Evolutionary conservation across 805 yeast genomes (phyloP), one percentile per base, ranked within the genome.

Genomic region (Maudiozyma turicensis): DNA sequence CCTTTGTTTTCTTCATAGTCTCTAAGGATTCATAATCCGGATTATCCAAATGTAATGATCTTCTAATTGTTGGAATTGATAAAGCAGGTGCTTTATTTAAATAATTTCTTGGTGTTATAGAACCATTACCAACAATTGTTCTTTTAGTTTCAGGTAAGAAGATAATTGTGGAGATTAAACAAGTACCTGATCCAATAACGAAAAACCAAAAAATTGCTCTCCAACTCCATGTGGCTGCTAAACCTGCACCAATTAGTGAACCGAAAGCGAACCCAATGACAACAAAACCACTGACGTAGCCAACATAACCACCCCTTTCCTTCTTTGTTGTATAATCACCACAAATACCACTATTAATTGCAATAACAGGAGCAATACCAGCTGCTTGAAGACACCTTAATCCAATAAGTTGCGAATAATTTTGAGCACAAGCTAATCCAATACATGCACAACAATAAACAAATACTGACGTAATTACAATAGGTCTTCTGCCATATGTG

Each of bases 121-220:
- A 76, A 1, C 89, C 86, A 63, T 86, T 86, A 0, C 95, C 95
- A 1, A 81, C 91, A 7, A 84, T 62, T 6, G 75, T 65, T 48
- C 95, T 71, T 39, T 76, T 75, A 0, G 96, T 89, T 59, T 89
- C 96, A 1, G 95, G 95, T n/a, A 87, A 63, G 3, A 73, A 49
- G 4, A 74, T 39, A 2, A 67, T 50, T 1, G 71, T 64, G 0
- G 65, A n/a, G 0, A 68, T 1, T 0, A 73, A 52, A 3, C 78
- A 70, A 2, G 64, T 50, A 5, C 82, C 82, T 32, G 83, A 76
- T 7, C 84, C 79, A 29, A 84, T 80, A 1, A 84, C 80, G 46
- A 85, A 64, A 53, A 87, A 85, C 79, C 87, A 80, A 57, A 84
- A 84, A 13, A 82, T 76, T 0, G 88, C 78, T 55, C 90, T 72